phyloP scores from a whole-genome alignment of 306 rosid genomes.

The Fagus crenata region DNA sequence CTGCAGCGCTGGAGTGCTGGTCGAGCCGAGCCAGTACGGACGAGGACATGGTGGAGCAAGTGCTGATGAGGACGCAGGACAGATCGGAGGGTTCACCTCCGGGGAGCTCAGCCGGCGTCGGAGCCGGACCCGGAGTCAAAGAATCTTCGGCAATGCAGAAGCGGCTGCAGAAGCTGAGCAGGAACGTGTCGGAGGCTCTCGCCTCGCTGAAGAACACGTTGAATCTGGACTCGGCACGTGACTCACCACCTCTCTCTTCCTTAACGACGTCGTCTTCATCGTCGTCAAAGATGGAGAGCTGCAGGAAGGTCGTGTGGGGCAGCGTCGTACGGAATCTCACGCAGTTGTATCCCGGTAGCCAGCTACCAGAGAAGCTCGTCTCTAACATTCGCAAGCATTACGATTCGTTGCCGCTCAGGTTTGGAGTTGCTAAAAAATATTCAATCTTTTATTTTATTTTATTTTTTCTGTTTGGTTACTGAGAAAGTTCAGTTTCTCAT shows the following conservation, averaged over 20 bases:
- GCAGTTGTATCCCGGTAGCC: conserved; percentile 85
- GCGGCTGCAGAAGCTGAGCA: conserved; percentile 64
- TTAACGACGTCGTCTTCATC: conserved; percentile 19
- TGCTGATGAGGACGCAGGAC: conserved; percentile 63
- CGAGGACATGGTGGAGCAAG: conserved; percentile 79
- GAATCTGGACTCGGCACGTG: conserved; percentile 60
- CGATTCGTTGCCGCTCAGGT: conserved; percentile 88
- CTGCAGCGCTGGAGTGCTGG: conserved; percentile 92
- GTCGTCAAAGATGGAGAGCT: conserved; percentile 46
- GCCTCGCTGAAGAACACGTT: conserved; percentile 70
- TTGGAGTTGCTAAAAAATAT: conserved; percentile 7
- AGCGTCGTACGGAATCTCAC: conserved; percentile 73
- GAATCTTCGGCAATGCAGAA: conserved; percentile 76
- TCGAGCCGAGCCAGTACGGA: conserved; percentile 64
- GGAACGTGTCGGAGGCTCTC: conserved; percentile 80
- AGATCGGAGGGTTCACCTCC: conserved; percentile 53
- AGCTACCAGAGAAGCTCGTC: conserved; percentile 87
- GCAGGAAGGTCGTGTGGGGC: conserved; percentile 75
- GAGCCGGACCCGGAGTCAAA: conserved; percentile 14
- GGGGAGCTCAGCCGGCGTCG: conserved; percentile 31
- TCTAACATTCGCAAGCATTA: conserved; percentile 85
- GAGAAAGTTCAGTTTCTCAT: neutral
- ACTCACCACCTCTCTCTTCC: conserved; percentile 38
- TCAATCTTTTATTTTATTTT: neutral
- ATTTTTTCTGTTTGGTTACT: conserved; percentile 15